Percentiles rank a stretch among this genome's conserved stretches.
These are phyloP conservation scores for Heliamphora ciliata DNA, from an alignment of 179 eudicot species.

Conservation along the genomic window DNA sequence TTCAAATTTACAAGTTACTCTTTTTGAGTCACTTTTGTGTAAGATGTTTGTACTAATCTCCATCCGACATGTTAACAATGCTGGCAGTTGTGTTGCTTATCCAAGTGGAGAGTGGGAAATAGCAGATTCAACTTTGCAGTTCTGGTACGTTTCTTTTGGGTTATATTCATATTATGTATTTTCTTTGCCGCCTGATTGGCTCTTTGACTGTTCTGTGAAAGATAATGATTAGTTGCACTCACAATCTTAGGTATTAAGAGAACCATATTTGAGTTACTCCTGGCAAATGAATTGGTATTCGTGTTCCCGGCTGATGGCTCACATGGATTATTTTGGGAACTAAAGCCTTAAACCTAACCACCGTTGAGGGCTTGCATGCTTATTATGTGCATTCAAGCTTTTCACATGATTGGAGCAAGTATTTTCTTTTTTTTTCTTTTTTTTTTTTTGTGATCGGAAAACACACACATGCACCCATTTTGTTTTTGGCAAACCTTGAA, in stretches of 20 bases:
- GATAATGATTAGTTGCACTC: neutral
- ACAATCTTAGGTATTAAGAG: neutral
- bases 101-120: conserved; percentile 92
- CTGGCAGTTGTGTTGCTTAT: conserved; percentile 82
- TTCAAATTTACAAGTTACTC: neutral
- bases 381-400: neutral
- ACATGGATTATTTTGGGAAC: conserved; percentile 8
- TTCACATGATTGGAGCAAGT: conserved; percentile 4
- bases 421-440: neutral
- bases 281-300: neutral
- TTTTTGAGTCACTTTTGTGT: conserved; percentile 8
- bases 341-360: neutral
- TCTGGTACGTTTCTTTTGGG: conserved; percentile 51
- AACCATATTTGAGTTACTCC: neutral
- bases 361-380: neutral
- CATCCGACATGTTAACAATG: conserved; percentile 18
- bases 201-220: neutral
- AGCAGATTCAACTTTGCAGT: conserved; percentile 90
- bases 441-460: no score
- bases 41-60: conserved; percentile 1
- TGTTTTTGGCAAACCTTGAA: no score
- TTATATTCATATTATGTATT: neutral
- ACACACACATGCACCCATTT: no score
- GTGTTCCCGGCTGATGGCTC: neutral
- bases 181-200: conserved; percentile 10